These are phyloP conservation scores for Tylopilus sp. DNA, from an alignment of 768 basidiomycete species.

Conservation along the genomic window DNA sequence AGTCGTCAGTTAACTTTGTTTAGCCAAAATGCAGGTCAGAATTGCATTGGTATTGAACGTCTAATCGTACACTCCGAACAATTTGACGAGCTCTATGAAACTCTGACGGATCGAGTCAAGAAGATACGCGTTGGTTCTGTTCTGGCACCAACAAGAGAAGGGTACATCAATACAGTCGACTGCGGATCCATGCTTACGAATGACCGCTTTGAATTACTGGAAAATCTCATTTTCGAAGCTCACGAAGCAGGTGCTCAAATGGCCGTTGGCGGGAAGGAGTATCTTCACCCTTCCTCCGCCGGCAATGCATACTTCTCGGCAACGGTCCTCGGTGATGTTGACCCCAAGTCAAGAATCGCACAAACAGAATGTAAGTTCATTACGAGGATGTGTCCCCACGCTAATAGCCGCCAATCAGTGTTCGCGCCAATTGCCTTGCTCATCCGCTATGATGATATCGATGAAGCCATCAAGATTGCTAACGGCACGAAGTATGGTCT, in stretches of 20 bases:
- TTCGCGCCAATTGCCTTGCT: conserved; percentile 92
- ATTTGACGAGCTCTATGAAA: conserved; percentile 69
- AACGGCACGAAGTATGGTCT: conserved; percentile 88
- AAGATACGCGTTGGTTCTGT: conserved; percentile 79
- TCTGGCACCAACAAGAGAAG: conserved; percentile 60
- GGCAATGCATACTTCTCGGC: conserved; percentile 83
- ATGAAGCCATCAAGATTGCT: conserved; percentile 84
- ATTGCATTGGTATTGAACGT: conserved; percentile 95
- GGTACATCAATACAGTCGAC: conserved; percentile 72
- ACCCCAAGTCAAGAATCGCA: conserved; percentile 69
- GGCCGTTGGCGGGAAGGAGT: conserved; percentile 62
- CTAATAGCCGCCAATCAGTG: conserved; percentile 45
- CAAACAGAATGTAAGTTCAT: conserved; percentile 60
- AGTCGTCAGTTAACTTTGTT: neutral
- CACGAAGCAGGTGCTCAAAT: conserved; percentile 61
- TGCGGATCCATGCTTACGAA: conserved; percentile 84
- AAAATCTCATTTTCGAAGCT: conserved; percentile 68
- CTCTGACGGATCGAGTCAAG: conserved; percentile 58
- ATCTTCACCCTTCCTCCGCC: conserved; percentile 61
- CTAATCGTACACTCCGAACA: conserved; percentile 80
- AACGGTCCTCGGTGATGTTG: conserved; percentile 82
- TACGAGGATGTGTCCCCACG: neutral
- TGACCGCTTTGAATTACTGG: conserved; percentile 66
- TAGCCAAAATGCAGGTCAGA: conserved; percentile 92
- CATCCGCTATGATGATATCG: conserved; percentile 77